Evolutionary conservation across 2,329 filamentous ascomycete genomes (phyloP).

Genomic region (Fusarium clavum): DNA sequence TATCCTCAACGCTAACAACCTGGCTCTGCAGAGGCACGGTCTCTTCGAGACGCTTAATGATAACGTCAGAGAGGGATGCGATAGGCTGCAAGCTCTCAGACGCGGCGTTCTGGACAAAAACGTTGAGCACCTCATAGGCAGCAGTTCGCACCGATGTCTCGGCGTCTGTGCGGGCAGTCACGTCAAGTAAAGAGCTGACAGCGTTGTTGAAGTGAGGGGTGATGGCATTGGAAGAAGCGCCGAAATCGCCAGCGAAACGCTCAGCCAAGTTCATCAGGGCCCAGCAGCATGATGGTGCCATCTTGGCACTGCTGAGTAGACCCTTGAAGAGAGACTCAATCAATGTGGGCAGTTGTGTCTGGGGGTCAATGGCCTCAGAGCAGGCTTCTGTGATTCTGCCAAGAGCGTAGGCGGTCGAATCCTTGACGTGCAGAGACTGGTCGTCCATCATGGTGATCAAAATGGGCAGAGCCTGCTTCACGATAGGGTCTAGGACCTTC

Average conservation of each 20-base stretch:
- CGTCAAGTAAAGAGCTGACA: conserved; percentile 83
- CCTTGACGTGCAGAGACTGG: conserved; percentile 86
- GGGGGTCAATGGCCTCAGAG: conserved; percentile 89
- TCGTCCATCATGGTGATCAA: conserved; percentile 95
- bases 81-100: conserved; percentile 85
- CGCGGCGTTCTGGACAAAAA: conserved; percentile 91
- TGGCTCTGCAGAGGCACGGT: conserved; percentile 90
- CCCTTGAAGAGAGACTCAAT: conserved; percentile 92
- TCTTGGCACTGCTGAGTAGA: conserved; percentile 91
- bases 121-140: conserved; percentile 95
- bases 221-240: conserved; percentile 81
- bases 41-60: conserved; percentile 90
- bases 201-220: conserved; percentile 95
- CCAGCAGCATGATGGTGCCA: conserved; percentile 99
- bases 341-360: conserved; percentile 82
- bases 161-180: conserved; percentile 84
- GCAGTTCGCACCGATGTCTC: conserved; percentile 94
- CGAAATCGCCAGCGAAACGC: conserved; percentile 88
- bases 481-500: conserved; percentile 89
- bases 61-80: conserved; percentile 84
- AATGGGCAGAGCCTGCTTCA: conserved; percentile 93
- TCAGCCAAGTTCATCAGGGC: conserved; percentile 98
- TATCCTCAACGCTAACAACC: conserved; percentile 96
- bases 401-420: conserved; percentile 95
- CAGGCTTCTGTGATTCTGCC: conserved; percentile 96